Base-by-base conservation (phyloP, 805 yeast genomes). In the Brettanomyces sp. region DNA sequence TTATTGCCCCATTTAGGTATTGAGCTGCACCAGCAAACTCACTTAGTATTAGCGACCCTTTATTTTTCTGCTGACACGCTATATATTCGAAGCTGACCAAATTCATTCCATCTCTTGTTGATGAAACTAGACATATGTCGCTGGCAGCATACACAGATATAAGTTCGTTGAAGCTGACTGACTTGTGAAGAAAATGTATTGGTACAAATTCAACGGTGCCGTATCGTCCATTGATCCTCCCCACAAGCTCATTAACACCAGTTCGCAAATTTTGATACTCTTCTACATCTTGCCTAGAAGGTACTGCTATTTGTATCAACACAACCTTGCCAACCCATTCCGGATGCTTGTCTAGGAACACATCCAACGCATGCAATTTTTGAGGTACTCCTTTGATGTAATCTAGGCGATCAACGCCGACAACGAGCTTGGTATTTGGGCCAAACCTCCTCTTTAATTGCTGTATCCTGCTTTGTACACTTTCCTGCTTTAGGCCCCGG, bases 11-110 rank as follows among this genome's bases (percentile, higher is more conserved):
- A 59, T 93, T 91, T 52, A 93, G 70, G 1, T 95, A 85, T 67
- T 93, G 99, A 1, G 99, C 98, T n/a, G 99, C 99, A 42, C 99
- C 99, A 0, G 99, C 93, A 67, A 93, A 93, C 67, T 93, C 99
- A 38, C 95, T 83, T 51, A 93, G 64, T 42, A 93, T 85, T 54
- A 93, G 72, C 3, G 89, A 80, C 7, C 99, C 99, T 51, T 88
- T 81, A 50, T 80, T 80, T 41, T 82, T 81, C 44, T 61, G 53
- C 66, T 93, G 99, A 60, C 98, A 91, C 1, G 98, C 97, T 56
- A 93, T 88, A 65, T 93, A 93, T 67, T 93, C 99, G 63, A 88
- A 95, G 45, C 91, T 79, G 39, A 95, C 99, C 58, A 93, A 75
- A 62, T 93, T 93, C 99, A 93, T 93, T 56, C 99, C 99, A 62